Percentiles rank a stretch among this genome's conserved stretches.
phyloP scores from a whole-genome alignment of 2,329 filamentous ascomycete genomes.

The Plenodomus tracheiphilus region DNA sequence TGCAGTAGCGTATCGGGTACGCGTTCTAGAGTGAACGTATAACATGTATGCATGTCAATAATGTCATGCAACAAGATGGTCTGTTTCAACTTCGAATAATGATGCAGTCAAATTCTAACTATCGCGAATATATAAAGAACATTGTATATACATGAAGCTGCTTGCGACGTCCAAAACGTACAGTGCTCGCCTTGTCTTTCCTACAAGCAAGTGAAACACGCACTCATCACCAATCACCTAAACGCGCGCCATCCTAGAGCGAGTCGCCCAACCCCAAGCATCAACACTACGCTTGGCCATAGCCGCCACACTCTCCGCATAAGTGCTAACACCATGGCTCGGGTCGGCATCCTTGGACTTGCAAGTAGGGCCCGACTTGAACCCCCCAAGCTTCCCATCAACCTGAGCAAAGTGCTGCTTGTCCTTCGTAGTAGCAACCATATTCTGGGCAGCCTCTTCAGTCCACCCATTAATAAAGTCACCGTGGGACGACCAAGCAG shows the following conservation, averaged over 20 bases:
- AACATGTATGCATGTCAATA: no score
- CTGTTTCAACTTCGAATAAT: no score
- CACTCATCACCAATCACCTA: not conserved
- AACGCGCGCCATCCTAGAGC: constrained; percentile 13
- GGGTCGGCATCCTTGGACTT: constrained; percentile 49
- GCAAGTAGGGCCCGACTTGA: constrained; percentile 38
- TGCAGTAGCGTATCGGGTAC: no score
- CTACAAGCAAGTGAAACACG: not conserved
- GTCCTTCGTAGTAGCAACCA: constrained; percentile 44
- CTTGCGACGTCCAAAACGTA: not conserved
- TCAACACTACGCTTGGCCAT: constrained; percentile 24
- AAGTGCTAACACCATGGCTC: constrained; percentile 47
- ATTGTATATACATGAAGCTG: constrained; percentile 9
- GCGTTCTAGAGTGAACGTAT: no score
- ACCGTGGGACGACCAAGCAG: constrained; percentile 50
- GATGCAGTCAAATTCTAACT: not conserved
- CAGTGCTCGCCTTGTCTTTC: not conserved
- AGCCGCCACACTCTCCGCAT: constrained; percentile 41
- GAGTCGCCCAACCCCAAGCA: constrained; percentile 22
- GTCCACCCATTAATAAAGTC: constrained; percentile 56
- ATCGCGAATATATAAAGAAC: not conserved
- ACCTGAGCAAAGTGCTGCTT: constrained; percentile 45
- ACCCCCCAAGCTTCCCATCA: constrained; percentile 40
- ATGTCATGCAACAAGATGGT: no score
- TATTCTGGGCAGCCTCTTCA: constrained; percentile 46